Conservation (phyloP, 2,329 filamentous ascomycete species). For the Fusarium armeniacum region DNA sequence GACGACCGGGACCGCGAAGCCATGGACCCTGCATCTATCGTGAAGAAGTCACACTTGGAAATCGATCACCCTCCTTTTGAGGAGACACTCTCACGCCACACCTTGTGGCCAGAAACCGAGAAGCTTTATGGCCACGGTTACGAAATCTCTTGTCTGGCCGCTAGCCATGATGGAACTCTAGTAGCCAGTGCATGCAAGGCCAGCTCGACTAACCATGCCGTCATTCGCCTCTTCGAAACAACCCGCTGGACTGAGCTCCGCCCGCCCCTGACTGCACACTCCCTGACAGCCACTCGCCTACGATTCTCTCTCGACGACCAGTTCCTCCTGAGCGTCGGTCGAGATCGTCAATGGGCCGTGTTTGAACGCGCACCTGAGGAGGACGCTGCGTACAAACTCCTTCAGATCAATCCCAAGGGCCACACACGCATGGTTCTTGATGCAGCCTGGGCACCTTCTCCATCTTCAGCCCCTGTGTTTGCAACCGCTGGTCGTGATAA, state of each 20-base stretch:
- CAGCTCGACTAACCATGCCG: conserved; percentile 92
- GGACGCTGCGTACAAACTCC: conserved; percentile 66
- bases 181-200: conserved; percentile 95
- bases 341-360: conserved; percentile 91
- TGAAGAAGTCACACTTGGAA: conserved; percentile 73
- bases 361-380: conserved; percentile 69
- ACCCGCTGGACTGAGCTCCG: conserved; percentile 87
- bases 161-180: conserved; percentile 78
- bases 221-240: conserved; percentile 92
- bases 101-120: conserved; percentile 94
- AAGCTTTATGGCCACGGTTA: conserved; percentile 99
- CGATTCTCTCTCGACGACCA: conserved; percentile 82
- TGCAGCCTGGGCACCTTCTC: conserved; percentile 81
- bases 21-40: conserved; percentile 67
- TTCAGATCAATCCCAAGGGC: conserved; percentile 81
- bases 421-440: conserved; percentile 95
- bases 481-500: conserved; percentile 94
- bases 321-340: conserved; percentile 86
- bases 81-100: conserved; percentile 89
- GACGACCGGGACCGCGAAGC: conserved; percentile 67
- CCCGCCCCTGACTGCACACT: conserved; percentile 86
- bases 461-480: conserved; percentile 67
- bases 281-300: conserved; percentile 86
- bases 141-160: conserved; percentile 90
- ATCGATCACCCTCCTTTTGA: conserved; percentile 85